These are phyloP conservation scores for Aspergillus sp. DNA, from an alignment of 2,329 filamentous ascomycete genomes.

Conservation along the genomic window DNA sequence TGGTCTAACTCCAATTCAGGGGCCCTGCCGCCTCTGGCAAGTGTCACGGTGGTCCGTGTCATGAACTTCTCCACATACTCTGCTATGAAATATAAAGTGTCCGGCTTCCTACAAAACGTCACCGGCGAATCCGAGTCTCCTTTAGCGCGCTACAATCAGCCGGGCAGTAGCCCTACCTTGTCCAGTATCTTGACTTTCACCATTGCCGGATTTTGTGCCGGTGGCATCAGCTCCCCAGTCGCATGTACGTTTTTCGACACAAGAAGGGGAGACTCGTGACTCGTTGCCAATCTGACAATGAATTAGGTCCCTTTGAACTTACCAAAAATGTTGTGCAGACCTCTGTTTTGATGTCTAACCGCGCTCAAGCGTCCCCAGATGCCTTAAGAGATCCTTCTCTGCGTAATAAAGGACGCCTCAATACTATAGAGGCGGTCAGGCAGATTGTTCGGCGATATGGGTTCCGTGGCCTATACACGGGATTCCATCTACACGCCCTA, in stretches of 20 bases:
- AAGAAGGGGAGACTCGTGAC: too few relatives aligned
- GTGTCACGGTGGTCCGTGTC: slow-evolving; percentile 39
- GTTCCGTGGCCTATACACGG: slow-evolving; percentile 38
- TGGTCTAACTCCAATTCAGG: slow-evolving; percentile 18
- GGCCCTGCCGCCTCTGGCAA: slow-evolving; percentile 37
- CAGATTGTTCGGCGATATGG: slow-evolving; percentile 39
- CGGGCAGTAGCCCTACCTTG: slow-evolving; percentile 35
- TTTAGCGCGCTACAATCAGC: slow-evolving; percentile 32
- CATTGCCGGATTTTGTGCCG: slow-evolving; percentile 35
- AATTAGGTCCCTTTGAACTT: slow-evolving; percentile 39
- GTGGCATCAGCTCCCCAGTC: slow-evolving; percentile 34
- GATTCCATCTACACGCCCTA: slow-evolving; percentile 37
- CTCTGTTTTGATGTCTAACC: slow-evolving; percentile 39
- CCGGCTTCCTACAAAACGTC: slow-evolving; percentile 29
- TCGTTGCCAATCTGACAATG: background rate
- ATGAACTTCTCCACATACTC: slow-evolving; percentile 42
- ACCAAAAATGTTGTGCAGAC: slow-evolving; percentile 44
- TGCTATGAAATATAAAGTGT: slow-evolving; percentile 34
- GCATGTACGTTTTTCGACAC: slow-evolving; percentile 30
- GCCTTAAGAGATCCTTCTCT: slow-evolving; percentile 27
- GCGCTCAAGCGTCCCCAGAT: slow-evolving; percentile 29
- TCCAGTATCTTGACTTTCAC: slow-evolving; percentile 37
- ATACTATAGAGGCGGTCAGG: slow-evolving; percentile 35
- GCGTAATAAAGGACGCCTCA: slow-evolving; percentile 32
- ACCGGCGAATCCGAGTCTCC: slow-evolving; percentile 36